Conservation (phyloP, 257 asterid genomes). For the Nicotiana undulata region DNA sequence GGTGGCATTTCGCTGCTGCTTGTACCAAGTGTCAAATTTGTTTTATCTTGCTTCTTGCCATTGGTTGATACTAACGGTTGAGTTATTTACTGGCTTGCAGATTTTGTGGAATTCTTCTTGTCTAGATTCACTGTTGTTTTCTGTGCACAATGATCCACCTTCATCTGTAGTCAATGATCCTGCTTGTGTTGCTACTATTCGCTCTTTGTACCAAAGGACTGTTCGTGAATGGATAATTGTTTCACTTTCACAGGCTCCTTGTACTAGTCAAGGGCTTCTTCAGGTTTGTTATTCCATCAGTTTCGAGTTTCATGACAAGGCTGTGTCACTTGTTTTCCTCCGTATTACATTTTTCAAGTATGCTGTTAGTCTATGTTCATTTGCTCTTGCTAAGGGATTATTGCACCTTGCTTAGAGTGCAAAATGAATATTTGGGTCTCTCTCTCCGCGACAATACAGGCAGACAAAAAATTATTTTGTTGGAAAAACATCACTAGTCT, state of each 20-base stretch:
- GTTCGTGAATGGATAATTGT: constrained; percentile 92
- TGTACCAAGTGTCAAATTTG: constrained; percentile 7
- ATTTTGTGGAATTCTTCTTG: constrained; percentile 89
- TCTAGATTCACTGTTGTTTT: constrained; percentile 78
- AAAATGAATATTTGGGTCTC: neutral
- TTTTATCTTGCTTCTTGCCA: constrained; percentile 17
- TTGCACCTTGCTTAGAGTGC: constrained; percentile 1
- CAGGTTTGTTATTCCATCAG: constrained; percentile 50
- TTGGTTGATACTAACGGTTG: constrained; percentile 15
- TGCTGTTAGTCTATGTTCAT: neutral
- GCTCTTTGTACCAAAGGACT: constrained; percentile 83
- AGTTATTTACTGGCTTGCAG: constrained; percentile 37
- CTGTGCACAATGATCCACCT: constrained; percentile 88
- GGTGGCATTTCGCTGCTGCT: constrained; percentile 34
- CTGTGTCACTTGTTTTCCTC: constrained; percentile 9
- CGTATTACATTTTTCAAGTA: neutral
- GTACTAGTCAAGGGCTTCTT: constrained; percentile 99
- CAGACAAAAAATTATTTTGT: neutral
- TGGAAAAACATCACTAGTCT: neutral
- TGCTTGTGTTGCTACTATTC: constrained; percentile 79
- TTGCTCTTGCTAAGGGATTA: neutral
- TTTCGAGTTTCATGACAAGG: neutral
- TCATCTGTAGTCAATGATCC: constrained; percentile 90
- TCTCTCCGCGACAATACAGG: neutral
- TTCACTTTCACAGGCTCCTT: constrained; percentile 96